A percentile compares a stretch with the other conserved stretches of the same genome.
These are phyloP conservation scores for Camelina neglecta DNA, from an alignment of 345 rosid genomes.

Conservation along the genomic window DNA sequence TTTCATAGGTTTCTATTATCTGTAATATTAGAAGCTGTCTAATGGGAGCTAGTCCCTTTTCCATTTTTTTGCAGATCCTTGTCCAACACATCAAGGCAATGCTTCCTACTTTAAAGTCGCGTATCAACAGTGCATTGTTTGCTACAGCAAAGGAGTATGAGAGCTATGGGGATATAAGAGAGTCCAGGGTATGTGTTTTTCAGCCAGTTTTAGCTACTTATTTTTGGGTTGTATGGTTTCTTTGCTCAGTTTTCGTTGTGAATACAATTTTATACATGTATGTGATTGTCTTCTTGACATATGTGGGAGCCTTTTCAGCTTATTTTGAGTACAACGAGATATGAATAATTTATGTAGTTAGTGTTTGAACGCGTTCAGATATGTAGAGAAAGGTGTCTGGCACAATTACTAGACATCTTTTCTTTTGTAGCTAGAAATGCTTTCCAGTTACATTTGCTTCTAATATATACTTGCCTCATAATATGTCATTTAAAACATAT, in stretches of 20 bases:
- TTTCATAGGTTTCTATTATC: conserved; percentile 10
- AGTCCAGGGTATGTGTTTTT: conserved; percentile 68
- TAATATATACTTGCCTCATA: neutral
- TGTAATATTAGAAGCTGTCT: conserved; percentile 15
- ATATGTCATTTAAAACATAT: neutral
- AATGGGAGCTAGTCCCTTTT: conserved; percentile 8
- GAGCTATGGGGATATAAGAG: conserved; percentile 89
- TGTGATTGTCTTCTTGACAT: neutral
- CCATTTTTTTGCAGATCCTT: conserved; percentile 61
- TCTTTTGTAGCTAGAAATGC: neutral
- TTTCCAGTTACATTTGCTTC: neutral
- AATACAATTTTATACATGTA: neutral
- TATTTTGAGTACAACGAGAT: neutral
- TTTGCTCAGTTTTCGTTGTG: neutral
- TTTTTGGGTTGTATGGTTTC: neutral
- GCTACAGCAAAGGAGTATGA: conserved; percentile 90
- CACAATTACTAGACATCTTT: neutral
- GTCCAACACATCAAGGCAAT: conserved; percentile 84
- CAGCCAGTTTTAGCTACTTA: neutral
- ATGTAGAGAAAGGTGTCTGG: conserved; percentile 2
- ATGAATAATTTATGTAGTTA: neutral
- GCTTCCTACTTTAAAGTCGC: conserved; percentile 85
- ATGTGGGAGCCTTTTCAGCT: neutral
- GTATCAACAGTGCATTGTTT: conserved; percentile 68
- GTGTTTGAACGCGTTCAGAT: conserved; percentile 8